A percentile compares a stretch with the other conserved stretches of the same genome.
Conservation (phyloP, 2,329 filamentous ascomycete genomes). For the Venturia nashicola region DNA sequence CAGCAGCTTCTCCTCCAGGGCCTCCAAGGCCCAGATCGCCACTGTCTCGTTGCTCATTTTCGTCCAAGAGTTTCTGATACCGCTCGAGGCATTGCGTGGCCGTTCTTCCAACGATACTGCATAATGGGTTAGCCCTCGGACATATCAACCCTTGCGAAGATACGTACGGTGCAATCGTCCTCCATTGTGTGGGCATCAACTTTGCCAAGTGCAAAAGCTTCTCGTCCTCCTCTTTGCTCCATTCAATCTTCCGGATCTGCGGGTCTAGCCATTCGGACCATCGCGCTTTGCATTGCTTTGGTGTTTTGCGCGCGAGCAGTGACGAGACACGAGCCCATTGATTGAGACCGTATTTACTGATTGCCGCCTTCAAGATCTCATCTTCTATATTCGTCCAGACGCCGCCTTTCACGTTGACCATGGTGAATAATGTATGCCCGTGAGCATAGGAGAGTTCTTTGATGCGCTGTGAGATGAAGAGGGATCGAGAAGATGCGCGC, state of each 20-base stretch:
- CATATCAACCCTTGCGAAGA: background rate
- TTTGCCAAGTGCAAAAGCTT: slow-evolving; percentile 93
- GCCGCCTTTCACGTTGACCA: slow-evolving; percentile 30
- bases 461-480: background rate
- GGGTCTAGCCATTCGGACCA: slow-evolving; percentile 99
- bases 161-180: slow-evolving; percentile 60
- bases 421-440: slow-evolving; percentile 36
- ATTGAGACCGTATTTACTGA: slow-evolving; percentile 31
- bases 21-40: slow-evolving; percentile 76
- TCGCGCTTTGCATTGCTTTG: slow-evolving; percentile 97
- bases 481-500: background rate
- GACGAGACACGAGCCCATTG: slow-evolving; percentile 99
- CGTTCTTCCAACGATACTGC: slow-evolving; percentile 75
- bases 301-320: slow-evolving; percentile 88
- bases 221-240: slow-evolving; percentile 97
- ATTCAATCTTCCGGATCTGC: slow-evolving; percentile 96
- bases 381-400: slow-evolving; percentile 68
- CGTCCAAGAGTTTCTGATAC: slow-evolving; percentile 91
- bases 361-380: slow-evolving; percentile 81
- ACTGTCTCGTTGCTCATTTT: slow-evolving; percentile 80
- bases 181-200: slow-evolving; percentile 98
- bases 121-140: slow-evolving; percentile 31
- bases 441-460: slow-evolving; percentile 15
- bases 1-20: slow-evolving; percentile 75
- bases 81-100: slow-evolving; percentile 95